Base-by-base conservation (phyloP, 768 basidiomycete genomes). In the Serendipita sp. region DNA sequence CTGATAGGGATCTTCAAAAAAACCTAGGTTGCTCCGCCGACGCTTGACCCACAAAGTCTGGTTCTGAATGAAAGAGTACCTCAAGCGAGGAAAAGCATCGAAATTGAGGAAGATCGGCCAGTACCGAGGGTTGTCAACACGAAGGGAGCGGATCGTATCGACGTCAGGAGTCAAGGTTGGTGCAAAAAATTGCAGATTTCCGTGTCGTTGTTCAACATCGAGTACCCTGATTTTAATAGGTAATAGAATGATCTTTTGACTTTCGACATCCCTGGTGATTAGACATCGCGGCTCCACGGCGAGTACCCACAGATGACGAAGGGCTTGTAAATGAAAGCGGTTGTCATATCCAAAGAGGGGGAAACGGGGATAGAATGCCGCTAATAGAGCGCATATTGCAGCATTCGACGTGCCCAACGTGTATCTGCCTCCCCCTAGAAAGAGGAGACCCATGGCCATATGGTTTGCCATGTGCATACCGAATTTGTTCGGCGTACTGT, bases 271-370 rank as follows among this genome's bases (percentile, higher is more conserved):
- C 34, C 90, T 82, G 0, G 92, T 90, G 43, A 93, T 81, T 16
- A 99, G 78, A 71, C 95, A 97, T 55, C 95, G 76, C 3, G 96
- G 96, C 69, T 99, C 95, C 3, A 88, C 87, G 1, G 96, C 95
- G 48, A 99, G 79, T 1, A 90, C 92, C 96, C 96, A 99, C 27
- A 99, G 74, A 72, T 98, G 95, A 4, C 96, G 84, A 66, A 94
- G 81, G 0, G 93, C 91, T 73, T 97, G 96, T 2, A 96, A 79
- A 69, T 89, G 94, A 50, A 86, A 83, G 65, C 87, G 86, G 75
- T 96, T 97, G 69, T 98, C 95, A 2, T 83, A 82, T 0, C 91
- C 86, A 16, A 80, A 73, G 16, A 83, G 79, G 18, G 90, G 83
- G 70, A 89, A 92, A 2, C 90, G 83, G 3, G 96, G 96, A 72